Evolutionary conservation across 305 asterid species (phyloP).

Genomic region (Fraxinus latifolia): DNA sequence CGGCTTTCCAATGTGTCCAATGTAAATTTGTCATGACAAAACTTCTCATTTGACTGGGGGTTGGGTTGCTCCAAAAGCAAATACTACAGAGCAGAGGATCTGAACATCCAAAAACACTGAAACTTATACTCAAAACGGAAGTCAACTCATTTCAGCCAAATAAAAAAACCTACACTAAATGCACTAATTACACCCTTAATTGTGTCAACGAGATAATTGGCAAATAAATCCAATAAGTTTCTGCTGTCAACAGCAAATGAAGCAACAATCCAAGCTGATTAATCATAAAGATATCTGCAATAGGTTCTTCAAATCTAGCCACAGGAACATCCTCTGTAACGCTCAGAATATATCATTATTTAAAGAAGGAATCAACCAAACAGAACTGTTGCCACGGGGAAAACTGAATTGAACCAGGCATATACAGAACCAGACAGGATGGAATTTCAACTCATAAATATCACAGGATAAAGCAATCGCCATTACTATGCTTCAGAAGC

Average conservation of each 20-base stretch:
- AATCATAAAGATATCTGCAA: not conserved
- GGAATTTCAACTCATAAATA: not conserved
- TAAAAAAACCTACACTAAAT: too few species aligned
- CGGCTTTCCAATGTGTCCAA: not conserved
- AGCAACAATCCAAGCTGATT: not conserved
- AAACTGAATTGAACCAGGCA: not conserved
- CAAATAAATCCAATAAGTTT: not conserved
- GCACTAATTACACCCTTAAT: not conserved
- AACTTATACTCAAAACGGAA: not conserved
- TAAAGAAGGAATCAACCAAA: not conserved
- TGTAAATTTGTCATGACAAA: not conserved
- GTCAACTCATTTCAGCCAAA: slow-evolving; percentile 10
- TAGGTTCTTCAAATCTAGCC: not conserved
- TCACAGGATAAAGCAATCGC: not conserved
- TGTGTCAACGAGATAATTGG: not conserved
- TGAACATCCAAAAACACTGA: not conserved
- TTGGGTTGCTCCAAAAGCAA: not conserved
- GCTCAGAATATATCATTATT: not conserved
- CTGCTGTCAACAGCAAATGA: not conserved
- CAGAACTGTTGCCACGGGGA: not conserved
- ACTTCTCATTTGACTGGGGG: not conserved
- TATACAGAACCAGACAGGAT: not conserved
- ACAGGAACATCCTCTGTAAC: not conserved
- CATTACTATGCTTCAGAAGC: not conserved
- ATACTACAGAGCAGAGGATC: not conserved